Conservation (phyloP, 768 basidiomycete species). For the Lactifluus subvellereus region DNA sequence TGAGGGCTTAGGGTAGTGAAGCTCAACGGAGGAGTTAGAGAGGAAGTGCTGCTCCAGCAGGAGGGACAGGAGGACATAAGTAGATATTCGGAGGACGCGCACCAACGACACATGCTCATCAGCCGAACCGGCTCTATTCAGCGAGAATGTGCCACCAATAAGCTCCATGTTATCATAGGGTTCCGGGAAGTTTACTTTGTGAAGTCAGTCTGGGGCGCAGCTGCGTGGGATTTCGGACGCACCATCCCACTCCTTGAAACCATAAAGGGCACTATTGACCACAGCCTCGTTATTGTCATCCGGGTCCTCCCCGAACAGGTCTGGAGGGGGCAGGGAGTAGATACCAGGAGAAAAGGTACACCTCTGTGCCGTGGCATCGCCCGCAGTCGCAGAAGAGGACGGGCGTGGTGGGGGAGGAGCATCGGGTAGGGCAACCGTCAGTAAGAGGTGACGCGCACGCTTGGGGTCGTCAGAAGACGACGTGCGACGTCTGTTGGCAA, state of each 20-base stretch:
- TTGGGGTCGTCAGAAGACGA: conserved; percentile 29
- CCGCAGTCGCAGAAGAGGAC: conserved; percentile 40
- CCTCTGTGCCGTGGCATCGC: conserved; percentile 31
- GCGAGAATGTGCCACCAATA: conserved; percentile 58
- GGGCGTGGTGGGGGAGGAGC: conserved; percentile 25
- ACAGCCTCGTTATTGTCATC: conserved; percentile 20
- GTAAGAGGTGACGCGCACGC: conserved; percentile 42
- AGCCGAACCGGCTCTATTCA: conserved; percentile 42
- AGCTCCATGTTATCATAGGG: conserved; percentile 31
- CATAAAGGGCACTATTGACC: conserved; percentile 40
- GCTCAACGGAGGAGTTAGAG: conserved; percentile 42
- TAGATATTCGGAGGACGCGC: conserved; percentile 45
- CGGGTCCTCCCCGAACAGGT: conserved; percentile 26
- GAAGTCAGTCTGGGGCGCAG: neutral
- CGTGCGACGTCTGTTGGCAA: conserved; percentile 27
- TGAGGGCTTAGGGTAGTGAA: conserved; percentile 39
- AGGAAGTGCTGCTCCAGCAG: conserved; percentile 58
- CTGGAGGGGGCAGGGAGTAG: conserved; percentile 37
- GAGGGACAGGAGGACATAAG: conserved; percentile 53
- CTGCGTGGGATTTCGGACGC: conserved; percentile 22
- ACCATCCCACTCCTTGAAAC: conserved; percentile 50
- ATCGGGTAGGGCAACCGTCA: conserved; percentile 39
- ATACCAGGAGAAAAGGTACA: conserved; percentile 43
- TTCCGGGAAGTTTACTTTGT: conserved; percentile 13
- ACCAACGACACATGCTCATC: conserved; percentile 41